phyloP scores from a whole-genome alignment of 495 filamentous ascomycete genomes.

The Talaromyces borbonicus region DNA sequence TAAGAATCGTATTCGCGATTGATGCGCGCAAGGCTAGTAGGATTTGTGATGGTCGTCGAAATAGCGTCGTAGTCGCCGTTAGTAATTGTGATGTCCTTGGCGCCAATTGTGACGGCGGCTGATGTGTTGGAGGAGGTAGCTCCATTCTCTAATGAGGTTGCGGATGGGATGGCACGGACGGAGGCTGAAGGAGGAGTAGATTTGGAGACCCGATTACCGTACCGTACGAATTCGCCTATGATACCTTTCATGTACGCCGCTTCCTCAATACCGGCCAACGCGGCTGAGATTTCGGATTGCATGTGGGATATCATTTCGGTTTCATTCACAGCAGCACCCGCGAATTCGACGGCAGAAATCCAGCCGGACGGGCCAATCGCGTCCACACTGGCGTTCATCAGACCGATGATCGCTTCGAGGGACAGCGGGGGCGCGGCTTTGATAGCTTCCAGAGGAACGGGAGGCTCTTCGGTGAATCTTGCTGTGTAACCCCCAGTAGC shows the following conservation, averaged over 20 bases:
- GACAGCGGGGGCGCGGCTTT: conserved; percentile 38
- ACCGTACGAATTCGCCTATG: conserved; percentile 60
- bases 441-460: conserved; percentile 39
- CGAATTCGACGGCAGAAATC: conserved; percentile 49
- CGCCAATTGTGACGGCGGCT: conserved; percentile 8
- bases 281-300: conserved; percentile 62
- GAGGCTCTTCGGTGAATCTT: conserved; percentile 34
- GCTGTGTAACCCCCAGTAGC: conserved; percentile 35
- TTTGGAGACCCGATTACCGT: conserved; percentile 33
- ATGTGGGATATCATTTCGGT: conserved; percentile 54
- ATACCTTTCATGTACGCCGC: conserved; percentile 58
- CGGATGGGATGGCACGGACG: background rate
- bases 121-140: background rate
- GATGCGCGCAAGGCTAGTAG: background rate
- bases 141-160: background rate
- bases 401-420: conserved; percentile 46
- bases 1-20: conserved; percentile 8
- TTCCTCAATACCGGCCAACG: conserved; percentile 68
- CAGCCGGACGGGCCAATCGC: conserved; percentile 76
- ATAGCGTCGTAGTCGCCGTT: conserved; percentile 1
- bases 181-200: background rate
- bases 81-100: background rate
- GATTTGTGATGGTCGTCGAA: conserved; percentile 2
- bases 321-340: conserved; percentile 45
- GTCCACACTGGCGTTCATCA: conserved; percentile 71